phyloP scores from a whole-genome alignment of 768 basidiomycete genomes.

The Mycena olivaceomarginata region DNA sequence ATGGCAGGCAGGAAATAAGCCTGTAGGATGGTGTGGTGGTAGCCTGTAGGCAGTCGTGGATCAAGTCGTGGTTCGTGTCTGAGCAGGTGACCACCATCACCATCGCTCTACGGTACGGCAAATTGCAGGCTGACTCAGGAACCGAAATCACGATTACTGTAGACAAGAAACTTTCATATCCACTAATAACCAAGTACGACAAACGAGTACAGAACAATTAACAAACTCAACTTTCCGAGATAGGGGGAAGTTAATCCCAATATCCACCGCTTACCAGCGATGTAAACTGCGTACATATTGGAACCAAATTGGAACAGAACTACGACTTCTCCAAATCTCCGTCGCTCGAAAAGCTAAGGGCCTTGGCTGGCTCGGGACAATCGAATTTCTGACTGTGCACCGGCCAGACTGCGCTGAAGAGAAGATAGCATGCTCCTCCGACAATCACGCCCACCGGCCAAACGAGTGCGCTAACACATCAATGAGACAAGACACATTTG shows the following conservation, averaged over 20 bases:
- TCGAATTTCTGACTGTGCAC: background rate
- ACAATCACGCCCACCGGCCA: conserved; percentile 45
- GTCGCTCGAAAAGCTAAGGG: conserved; percentile 6
- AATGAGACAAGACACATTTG: conserved; percentile 14
- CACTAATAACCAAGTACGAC: too few species aligned
- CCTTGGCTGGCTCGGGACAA: background rate
- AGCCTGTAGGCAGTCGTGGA: conserved; percentile 40
- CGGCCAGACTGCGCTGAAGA: conserved; percentile 34
- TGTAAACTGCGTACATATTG: conserved; percentile 31
- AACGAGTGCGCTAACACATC: conserved; percentile 14
- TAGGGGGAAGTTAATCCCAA: background rate
- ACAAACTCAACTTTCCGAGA: too few species aligned
- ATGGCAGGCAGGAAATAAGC: too few species aligned
- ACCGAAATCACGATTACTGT: too few species aligned
- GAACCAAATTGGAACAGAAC: background rate
- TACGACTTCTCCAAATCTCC: conserved; percentile 32
- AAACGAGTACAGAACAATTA: too few species aligned
- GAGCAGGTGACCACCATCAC: too few species aligned
- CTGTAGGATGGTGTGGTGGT: too few species aligned
- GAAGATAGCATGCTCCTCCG: conserved; percentile 30
- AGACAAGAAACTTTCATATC: too few species aligned
- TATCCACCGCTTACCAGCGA: conserved; percentile 18
- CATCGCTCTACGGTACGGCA: too few species aligned
- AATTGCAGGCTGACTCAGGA: too few species aligned
- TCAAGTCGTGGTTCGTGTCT: conserved; percentile 50